Conservation (phyloP, 2,329 filamentous ascomycete genomes). For the Camptophora hylomeconis region DNA sequence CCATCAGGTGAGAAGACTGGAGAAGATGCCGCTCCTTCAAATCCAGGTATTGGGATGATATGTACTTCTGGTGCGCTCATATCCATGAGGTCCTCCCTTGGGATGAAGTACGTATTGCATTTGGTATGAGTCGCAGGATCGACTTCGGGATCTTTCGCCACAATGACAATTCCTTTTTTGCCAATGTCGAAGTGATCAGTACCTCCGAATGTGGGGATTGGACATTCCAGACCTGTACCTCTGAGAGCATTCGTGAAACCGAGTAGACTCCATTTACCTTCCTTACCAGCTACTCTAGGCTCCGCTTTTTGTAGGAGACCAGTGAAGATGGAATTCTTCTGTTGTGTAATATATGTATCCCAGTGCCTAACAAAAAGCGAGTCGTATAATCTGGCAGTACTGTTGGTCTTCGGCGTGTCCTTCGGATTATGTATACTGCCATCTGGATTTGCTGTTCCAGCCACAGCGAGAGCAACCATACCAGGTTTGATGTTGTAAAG, state of each 20-base stretch:
- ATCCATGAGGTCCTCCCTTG: constrained; percentile 30
- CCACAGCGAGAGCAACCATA: constrained; percentile 33
- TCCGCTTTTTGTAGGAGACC: constrained; percentile 31
- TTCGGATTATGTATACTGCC: constrained; percentile 38
- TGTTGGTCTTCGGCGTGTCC: constrained; percentile 32
- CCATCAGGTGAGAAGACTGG: constrained; percentile 33
- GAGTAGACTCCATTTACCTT: constrained; percentile 25
- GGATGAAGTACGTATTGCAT: constrained; percentile 32
- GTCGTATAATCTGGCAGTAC: constrained; percentile 36
- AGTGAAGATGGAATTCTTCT: constrained; percentile 37
- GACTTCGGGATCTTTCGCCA: constrained; percentile 32
- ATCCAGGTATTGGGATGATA: constrained; percentile 20
- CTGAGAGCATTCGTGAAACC: constrained; percentile 31
- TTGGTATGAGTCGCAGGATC: constrained; percentile 35
- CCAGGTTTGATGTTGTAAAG: constrained; percentile 28
- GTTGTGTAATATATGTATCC: constrained; percentile 37
- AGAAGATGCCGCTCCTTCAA: constrained; percentile 32
- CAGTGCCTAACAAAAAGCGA: constrained; percentile 41
- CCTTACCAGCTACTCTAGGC: constrained; percentile 24
- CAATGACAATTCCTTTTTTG: constrained; percentile 24
- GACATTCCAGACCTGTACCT: constrained; percentile 29
- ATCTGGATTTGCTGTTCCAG: constrained; percentile 34
- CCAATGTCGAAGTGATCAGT: constrained; percentile 35
- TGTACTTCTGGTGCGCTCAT: constrained; percentile 21
- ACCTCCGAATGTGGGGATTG: constrained; percentile 36